Evolutionary conservation across 441 rosid genomes (phyloP).

Genomic region (Adansonia rubrostipa): DNA sequence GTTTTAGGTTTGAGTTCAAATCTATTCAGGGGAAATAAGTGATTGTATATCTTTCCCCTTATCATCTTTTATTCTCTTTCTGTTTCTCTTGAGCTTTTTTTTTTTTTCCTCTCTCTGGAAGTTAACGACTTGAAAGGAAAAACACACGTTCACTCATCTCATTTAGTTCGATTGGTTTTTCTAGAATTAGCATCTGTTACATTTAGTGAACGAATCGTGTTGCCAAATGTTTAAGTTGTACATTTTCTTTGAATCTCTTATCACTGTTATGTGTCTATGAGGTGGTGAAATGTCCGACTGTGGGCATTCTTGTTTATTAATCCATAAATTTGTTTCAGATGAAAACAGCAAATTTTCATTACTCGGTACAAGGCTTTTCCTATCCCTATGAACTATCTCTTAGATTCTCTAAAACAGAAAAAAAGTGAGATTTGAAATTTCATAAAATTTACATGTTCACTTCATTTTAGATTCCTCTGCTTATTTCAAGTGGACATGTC

Average conservation of each 20-base stretch:
- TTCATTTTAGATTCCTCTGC: neutral
- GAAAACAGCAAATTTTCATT: neutral
- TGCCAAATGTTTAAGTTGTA: neutral
- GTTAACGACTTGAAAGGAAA: neutral
- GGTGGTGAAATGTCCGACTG: neutral
- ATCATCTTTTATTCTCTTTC: neutral
- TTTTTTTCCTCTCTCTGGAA: neutral
- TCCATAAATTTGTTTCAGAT: neutral
- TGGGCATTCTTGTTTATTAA: neutral
- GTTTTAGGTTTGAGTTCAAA: slow-evolving; percentile 1
- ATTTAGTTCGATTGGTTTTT: neutral
- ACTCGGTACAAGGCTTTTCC: neutral
- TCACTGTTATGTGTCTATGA: neutral
- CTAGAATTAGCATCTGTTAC: neutral
- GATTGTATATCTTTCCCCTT: neutral
- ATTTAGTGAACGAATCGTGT: neutral
- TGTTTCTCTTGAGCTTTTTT: neutral
- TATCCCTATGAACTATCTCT: neutral
- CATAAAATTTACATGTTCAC: neutral
- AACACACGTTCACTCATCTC: neutral
- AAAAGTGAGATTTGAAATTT: neutral
- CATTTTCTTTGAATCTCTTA: neutral
- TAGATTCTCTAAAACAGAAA: neutral
- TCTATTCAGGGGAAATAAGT: neutral
- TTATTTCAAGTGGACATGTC: neutral